Percentiles rank a stretch among this genome's conserved stretches.
Evolutionary conservation across 2,329 filamentous ascomycete species (phyloP).

Genomic region (Elsinoe arachidis): DNA sequence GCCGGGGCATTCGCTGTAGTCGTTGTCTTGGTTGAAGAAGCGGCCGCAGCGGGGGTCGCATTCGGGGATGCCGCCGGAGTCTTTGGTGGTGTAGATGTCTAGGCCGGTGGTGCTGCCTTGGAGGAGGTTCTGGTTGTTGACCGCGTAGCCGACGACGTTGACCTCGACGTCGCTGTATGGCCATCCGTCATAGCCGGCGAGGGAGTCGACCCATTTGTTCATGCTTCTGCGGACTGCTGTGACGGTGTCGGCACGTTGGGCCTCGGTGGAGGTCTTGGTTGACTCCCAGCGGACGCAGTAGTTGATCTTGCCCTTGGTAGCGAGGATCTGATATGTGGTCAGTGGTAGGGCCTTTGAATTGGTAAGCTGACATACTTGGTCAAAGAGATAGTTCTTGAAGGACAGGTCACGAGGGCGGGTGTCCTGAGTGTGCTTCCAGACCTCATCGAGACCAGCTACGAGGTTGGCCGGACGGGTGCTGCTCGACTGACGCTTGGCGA

Average conservation of each 20-base stretch:
- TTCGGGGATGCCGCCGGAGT: constrained; percentile 35
- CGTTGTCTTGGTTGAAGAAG: constrained; percentile 38
- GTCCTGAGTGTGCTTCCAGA: constrained; percentile 5
- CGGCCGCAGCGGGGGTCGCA: constrained; percentile 36
- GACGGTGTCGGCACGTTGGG: constrained; percentile 32
- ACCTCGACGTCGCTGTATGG: constrained; percentile 34
- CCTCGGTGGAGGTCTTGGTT: constrained; percentile 29
- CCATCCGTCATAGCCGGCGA: constrained; percentile 39
- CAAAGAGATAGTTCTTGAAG: constrained; percentile 28
- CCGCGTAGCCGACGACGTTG: constrained; percentile 38
- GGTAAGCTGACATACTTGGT: constrained; percentile 18
- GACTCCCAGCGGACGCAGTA: constrained; percentile 42
- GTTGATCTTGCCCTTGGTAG: constrained; percentile 29
- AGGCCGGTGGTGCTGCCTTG: constrained; percentile 30
- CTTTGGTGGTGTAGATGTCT: constrained; percentile 36
- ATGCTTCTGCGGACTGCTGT: constrained; percentile 30
- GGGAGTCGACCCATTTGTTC: constrained; percentile 36
- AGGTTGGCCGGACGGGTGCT: constrained; percentile 3
- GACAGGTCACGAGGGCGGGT: constrained; percentile 14
- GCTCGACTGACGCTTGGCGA: constrained; percentile 1
- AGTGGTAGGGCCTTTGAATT: not conserved
- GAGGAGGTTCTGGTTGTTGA: constrained; percentile 31
- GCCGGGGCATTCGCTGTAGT: constrained; percentile 34
- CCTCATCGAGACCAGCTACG: constrained; percentile 9
- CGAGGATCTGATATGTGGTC: constrained; percentile 16